Evolutionary conservation across 78 protist genomes (phyloP).

Genomic region (Dictyostelium firmibasis): DNA sequence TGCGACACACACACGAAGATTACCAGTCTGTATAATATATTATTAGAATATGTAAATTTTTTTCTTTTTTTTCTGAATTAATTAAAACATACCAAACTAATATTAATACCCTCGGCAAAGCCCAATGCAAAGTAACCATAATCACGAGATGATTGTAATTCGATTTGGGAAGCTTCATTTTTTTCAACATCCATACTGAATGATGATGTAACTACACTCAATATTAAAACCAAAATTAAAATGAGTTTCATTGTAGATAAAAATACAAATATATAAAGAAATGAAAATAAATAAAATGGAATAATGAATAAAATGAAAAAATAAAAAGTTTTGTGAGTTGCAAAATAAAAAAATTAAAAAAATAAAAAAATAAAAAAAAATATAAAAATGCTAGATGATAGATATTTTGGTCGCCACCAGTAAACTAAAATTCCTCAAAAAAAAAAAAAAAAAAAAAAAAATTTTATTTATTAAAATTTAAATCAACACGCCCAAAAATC

Average conservation of each 20-base stretch:
- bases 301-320: not conserved
- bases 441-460: not conserved
- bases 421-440: not conserved
- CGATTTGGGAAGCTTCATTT: not conserved
- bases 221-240: not conserved
- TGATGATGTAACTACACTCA: not conserved
- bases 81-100: conserved; percentile 2
- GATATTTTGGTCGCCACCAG: not conserved
- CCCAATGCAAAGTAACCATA: conserved; percentile 18
- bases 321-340: not conserved
- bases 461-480: too few relatives aligned
- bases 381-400: not conserved
- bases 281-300: not conserved
- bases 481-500: too few relatives aligned
- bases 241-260: not conserved
- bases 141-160: conserved; percentile 22
- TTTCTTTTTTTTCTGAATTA: not conserved
- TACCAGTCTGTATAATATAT: not conserved
- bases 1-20: conserved; percentile 3
- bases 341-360: not conserved
- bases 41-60: not conserved
- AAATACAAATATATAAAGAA: not conserved
- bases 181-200: not conserved
- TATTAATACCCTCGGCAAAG: conserved; percentile 44
- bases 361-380: not conserved